Conservation (phyloP, 2,329 filamentous ascomycete species). For the Paramyrothecium sp. region DNA sequence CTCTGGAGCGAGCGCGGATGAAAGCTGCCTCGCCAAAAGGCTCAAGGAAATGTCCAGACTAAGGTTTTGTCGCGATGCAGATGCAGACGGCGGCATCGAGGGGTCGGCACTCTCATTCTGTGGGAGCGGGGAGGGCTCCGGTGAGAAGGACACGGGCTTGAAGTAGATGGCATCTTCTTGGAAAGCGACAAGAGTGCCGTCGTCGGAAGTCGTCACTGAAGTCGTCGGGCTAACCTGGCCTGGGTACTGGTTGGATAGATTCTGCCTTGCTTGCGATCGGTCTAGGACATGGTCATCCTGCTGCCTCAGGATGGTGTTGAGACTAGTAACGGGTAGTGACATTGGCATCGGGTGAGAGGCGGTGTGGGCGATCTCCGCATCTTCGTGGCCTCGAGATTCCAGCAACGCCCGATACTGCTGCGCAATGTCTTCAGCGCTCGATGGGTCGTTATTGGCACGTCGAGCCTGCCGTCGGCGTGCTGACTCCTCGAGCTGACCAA, state of each 20-base stretch:
- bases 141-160: constrained; percentile 41
- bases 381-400: constrained; percentile 31
- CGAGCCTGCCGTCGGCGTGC: constrained; percentile 17
- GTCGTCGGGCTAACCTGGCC: neutral
- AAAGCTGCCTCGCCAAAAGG: constrained; percentile 48
- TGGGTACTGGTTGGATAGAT: neutral
- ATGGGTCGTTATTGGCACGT: constrained; percentile 26
- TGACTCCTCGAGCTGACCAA: constrained; percentile 46
- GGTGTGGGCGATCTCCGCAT: constrained; percentile 28
- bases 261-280: neutral
- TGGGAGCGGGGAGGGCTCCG: constrained; percentile 29
- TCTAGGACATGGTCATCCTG: neutral
- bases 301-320: constrained; percentile 12
- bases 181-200: constrained; percentile 44
- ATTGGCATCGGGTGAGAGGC: constrained; percentile 4
- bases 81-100: constrained; percentile 11
- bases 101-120: constrained; percentile 10
- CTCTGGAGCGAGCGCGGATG: constrained; percentile 31
- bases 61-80: constrained; percentile 30
- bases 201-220: constrained; percentile 38
- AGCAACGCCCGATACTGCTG: constrained; percentile 49
- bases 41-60: constrained; percentile 50
- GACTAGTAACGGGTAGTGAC: constrained; percentile 15
- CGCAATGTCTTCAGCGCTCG: constrained; percentile 47
- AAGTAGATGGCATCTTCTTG: constrained; percentile 47